These are phyloP conservation scores for Boletus patriciae DNA, from an alignment of 768 basidiomycete species.

Conservation along the genomic window DNA sequence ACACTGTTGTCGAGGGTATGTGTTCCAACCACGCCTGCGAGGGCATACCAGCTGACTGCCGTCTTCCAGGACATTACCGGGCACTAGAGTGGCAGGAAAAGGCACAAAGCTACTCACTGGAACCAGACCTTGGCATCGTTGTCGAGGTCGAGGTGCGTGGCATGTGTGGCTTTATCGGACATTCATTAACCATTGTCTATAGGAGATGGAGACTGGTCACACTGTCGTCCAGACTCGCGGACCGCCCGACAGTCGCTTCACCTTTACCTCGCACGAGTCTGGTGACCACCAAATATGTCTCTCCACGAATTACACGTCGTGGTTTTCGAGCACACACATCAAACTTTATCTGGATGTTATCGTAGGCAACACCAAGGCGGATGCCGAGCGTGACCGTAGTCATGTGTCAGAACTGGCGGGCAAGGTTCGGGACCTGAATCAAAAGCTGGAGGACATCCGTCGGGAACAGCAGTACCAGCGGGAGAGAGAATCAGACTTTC, in stretches of 20 bases:
- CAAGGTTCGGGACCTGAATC: slow-evolving; percentile 90
- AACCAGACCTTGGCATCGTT: slow-evolving; percentile 81
- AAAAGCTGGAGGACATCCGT: slow-evolving; percentile 88
- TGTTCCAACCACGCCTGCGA: neutral
- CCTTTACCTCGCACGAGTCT: slow-evolving; percentile 95
- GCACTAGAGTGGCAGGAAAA: slow-evolving; percentile 89
- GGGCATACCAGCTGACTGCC: neutral
- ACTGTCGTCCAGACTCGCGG: slow-evolving; percentile 88
- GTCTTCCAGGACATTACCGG: slow-evolving; percentile 75
- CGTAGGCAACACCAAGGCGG: slow-evolving; percentile 83
- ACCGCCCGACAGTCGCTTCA: slow-evolving; percentile 87
- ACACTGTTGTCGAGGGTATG: slow-evolving; percentile 93
- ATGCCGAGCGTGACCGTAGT: slow-evolving; percentile 82
- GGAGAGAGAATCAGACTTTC: slow-evolving; percentile 88
- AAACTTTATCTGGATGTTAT: slow-evolving; percentile 93
- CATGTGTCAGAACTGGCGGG: slow-evolving; percentile 80
- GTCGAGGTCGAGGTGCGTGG: slow-evolving; percentile 84
- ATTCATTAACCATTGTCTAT: neutral
- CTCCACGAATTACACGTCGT: slow-evolving; percentile 87
- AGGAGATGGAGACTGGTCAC: slow-evolving; percentile 88
- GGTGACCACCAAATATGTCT: slow-evolving; percentile 98
- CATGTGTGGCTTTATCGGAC: neutral
- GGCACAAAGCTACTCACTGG: slow-evolving; percentile 61
- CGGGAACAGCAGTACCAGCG: slow-evolving; percentile 98
- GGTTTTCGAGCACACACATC: slow-evolving; percentile 86